A percentile compares a stretch with the other conserved stretches of the same genome.
phyloP scores from a whole-genome alignment of 1,139 yeast species.

The Geotrichum candidum region DNA sequence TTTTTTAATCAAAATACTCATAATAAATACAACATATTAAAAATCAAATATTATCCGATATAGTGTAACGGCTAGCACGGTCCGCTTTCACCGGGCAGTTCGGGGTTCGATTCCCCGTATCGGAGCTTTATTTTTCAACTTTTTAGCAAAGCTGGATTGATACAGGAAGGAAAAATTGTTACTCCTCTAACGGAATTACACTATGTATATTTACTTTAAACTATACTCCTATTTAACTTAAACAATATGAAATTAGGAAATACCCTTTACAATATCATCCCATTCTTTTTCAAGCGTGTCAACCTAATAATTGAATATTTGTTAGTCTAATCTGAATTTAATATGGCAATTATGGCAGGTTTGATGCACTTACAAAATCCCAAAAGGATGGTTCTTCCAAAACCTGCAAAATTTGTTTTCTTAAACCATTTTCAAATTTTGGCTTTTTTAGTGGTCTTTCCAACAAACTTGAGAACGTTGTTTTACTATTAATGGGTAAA shows the following conservation, averaged over 20 bases:
- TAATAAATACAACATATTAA: too few species aligned
- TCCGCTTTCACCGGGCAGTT: conserved; percentile 77
- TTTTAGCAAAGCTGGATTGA: too few species aligned
- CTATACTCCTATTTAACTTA: too few species aligned
- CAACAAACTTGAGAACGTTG: not conserved
- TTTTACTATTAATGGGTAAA: not conserved
- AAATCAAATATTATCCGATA: conserved; percentile 43
- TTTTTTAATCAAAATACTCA: too few species aligned
- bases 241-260: not conserved
- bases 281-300: conserved; percentile 11
- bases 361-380: conserved; percentile 14
- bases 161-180: too few species aligned
- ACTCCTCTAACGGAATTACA: too few species aligned
- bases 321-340: not conserved
- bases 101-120: conserved; percentile 82
- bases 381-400: conserved; percentile 16
- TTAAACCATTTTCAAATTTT: not conserved
- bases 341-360: not conserved
- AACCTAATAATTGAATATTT: conserved; percentile 3
- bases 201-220: too few species aligned
- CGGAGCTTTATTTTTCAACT: conserved; percentile 41
- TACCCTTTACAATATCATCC: conserved; percentile 6
- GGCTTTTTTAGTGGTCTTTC: not conserved
- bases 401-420: conserved; percentile 6
- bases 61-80: conserved; percentile 82